Base-by-base conservation (phyloP, 352 stramenopile species). In the Phytophthora nicotianae region DNA sequence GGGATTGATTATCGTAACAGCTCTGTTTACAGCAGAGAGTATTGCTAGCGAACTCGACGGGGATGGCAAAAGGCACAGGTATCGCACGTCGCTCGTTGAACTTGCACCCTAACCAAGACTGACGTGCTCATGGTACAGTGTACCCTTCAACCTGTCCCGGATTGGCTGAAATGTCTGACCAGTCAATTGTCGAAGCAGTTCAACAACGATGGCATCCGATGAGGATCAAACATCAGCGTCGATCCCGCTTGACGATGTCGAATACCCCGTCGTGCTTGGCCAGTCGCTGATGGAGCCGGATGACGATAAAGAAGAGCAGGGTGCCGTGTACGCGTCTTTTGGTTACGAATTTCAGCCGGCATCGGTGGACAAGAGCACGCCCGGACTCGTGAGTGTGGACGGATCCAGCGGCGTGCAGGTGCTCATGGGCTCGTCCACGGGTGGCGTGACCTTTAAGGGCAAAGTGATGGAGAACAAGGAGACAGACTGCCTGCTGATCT, bases 271-370 rank as follows among this genome's bases (percentile, higher is more conserved):
- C 38, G 59, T 72, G 26, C 45, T 93, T 4, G 83, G 83, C 1
- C 41, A 42, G 11, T 91, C 83, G 26, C 48, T 93, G 50, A 58
- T 7, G 11, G 37, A 26, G 38, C 48, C 0, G 56, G 64, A 53
- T 35, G n/a, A 58, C 13, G 9, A 64, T 2, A 45, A 43, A 3
- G 16, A 43, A 42, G 8, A 57, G n/a, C 26, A 41, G 13, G 16
- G 75, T 6, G 75, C 79, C 11, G 75, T 86, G 20, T 78, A 74
- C 26, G 61, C 71, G 41, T 76, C 85, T 6, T 93, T 95, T 54
- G 74, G 86, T 21, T 95, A 95, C 58, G 85, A 95, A 53, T 95
- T 95, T 56, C 86, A 89, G 52, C 85, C 87, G 9, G 87, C 87
- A 19, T 95, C 87, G 0, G 75, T 94, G 6, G 81, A 95, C 67